Percentiles rank a stretch among this genome's conserved stretches.
Conservation (phyloP, 148 eudicot species). For the Diospyros lotus region DNA sequence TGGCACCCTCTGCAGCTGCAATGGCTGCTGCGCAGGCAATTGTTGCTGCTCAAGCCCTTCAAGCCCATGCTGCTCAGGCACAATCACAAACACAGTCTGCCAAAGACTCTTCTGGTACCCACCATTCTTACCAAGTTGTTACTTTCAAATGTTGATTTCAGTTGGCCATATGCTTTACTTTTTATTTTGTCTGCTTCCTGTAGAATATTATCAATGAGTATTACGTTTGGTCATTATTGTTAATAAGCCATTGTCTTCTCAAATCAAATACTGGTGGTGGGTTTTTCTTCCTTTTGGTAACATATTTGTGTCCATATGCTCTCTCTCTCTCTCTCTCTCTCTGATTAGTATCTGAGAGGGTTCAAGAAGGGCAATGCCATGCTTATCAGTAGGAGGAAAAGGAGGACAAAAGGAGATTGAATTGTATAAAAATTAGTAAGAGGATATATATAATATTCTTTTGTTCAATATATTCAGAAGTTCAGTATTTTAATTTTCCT, state of each 20-base stretch:
- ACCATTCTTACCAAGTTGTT: not conserved
- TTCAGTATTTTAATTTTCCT: too few relatives aligned
- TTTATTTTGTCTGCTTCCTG: not conserved
- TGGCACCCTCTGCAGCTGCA: slow-evolving; percentile 99
- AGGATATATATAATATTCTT: too few relatives aligned
- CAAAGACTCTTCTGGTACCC: slow-evolving; percentile 57
- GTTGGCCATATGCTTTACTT: not conserved
- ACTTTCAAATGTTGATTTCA: not conserved
- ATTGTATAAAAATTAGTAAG: too few relatives aligned
- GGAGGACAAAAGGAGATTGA: too few relatives aligned
- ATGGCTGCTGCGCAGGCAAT: slow-evolving; percentile 99
- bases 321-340: not conserved
- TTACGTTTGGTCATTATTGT: not conserved
- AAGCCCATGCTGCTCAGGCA: slow-evolving; percentile 85
- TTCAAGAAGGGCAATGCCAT: too few relatives aligned
- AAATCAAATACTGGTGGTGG: not conserved
- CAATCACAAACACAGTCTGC: slow-evolving; percentile 52
- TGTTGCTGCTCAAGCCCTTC: slow-evolving; percentile 95
- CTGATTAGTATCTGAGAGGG: too few relatives aligned
- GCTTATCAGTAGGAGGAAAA: too few relatives aligned
- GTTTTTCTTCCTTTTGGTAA: not conserved
- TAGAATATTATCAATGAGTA: not conserved
- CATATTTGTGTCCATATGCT: not conserved
- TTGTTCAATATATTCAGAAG: too few relatives aligned
- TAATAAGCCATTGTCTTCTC: not conserved